phyloP scores from a whole-genome alignment of 768 basidiomycete species.

The Collybiopsis luxurians region DNA sequence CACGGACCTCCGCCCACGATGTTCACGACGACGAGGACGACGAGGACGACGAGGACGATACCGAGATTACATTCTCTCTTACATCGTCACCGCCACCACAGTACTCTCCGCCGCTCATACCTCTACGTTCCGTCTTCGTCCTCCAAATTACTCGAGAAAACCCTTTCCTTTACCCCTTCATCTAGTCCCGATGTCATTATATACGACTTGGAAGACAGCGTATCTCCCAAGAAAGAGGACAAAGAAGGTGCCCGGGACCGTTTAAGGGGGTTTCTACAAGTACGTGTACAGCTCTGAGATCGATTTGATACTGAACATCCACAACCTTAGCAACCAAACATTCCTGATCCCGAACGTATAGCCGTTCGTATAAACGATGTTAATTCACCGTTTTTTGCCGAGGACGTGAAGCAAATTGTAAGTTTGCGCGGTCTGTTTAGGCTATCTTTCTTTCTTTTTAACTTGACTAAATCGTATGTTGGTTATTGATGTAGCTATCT shows the following conservation, averaged over 20 bases:
- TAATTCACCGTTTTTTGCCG: slow-evolving; percentile 59
- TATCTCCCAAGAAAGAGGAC: slow-evolving; percentile 61
- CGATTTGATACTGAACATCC: no score
- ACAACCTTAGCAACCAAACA: slow-evolving; percentile 25
- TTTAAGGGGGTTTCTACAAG: slow-evolving; percentile 54
- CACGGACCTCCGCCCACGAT: no score
- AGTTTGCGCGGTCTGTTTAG: slow-evolving; percentile 5
- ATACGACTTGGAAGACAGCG: slow-evolving; percentile 89
- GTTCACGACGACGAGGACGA: no score
- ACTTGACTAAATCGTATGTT: no score
- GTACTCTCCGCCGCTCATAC: slow-evolving; percentile 49
- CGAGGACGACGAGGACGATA: no score
- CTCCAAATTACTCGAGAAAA: slow-evolving; percentile 80
- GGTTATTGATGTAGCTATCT: slow-evolving; percentile 34
- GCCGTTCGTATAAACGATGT: slow-evolving; percentile 73
- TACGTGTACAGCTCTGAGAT: slow-evolving; percentile 21
- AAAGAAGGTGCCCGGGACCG: slow-evolving; percentile 59
- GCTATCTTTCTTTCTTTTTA: no score
- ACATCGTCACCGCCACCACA: not conserved
- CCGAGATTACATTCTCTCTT: no score
- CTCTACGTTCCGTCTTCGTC: slow-evolving; percentile 83
- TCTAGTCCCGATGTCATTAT: slow-evolving; percentile 58
- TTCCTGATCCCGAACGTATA: slow-evolving; percentile 48
- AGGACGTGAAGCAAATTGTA: slow-evolving; percentile 65
- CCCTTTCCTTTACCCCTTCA: slow-evolving; percentile 48